Percentiles rank a stretch among this genome's conserved stretches.
phyloP scores from a whole-genome alignment of 208 protist species.

The Dictyostelium gargantuum region DNA sequence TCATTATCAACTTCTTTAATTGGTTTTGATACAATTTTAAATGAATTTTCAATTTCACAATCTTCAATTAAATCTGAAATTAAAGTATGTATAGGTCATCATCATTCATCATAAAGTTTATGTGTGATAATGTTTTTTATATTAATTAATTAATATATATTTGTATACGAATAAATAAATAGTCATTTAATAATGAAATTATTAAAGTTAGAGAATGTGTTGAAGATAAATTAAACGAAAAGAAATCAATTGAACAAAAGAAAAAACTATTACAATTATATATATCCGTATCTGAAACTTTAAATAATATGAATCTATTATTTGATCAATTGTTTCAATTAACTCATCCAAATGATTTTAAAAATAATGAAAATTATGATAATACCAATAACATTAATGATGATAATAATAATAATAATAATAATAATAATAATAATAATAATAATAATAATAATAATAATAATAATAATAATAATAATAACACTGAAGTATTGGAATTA shows the following conservation, averaged over 20 bases:
- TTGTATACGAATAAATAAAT: too few relatives aligned
- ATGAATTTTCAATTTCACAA: constrained; percentile 37
- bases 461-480: background rate
- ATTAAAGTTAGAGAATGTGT: constrained; percentile 47
- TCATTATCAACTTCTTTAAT: constrained; percentile 25
- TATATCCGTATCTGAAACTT: constrained; percentile 31
- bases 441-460: background rate
- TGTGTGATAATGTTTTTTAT: too few relatives aligned
- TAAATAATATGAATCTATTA: constrained; percentile 28
- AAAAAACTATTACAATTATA: constrained; percentile 39
- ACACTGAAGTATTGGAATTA: background rate
- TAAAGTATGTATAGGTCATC: background rate
- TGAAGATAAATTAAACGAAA: constrained; percentile 47
- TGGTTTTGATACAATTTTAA: constrained; percentile 31
- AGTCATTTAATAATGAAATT: constrained; percentile 49
- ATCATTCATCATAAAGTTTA: too few relatives aligned
- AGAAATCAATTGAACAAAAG: constrained; percentile 54
- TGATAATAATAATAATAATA: background rate
- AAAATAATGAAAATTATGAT: background rate
- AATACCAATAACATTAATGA: background rate
- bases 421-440: background rate
- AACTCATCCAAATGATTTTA: background rate
- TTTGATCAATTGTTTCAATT: constrained; percentile 24
- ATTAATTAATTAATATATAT: too few relatives aligned
- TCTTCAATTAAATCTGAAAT: constrained; percentile 56